phyloP scores from a whole-genome alignment of 768 basidiomycete species.

The Phylloporus sp. region DNA sequence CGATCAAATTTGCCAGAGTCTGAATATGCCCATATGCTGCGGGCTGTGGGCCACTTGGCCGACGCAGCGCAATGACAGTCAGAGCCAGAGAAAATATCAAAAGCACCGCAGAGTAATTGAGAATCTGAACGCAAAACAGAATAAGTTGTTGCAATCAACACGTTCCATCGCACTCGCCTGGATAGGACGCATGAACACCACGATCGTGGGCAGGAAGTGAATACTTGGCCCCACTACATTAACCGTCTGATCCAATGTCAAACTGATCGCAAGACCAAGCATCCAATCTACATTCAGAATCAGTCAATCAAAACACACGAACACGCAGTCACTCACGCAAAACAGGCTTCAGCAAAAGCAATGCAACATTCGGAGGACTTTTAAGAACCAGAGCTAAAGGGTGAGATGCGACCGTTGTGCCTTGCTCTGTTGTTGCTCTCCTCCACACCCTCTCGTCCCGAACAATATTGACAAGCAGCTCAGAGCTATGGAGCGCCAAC shows the following conservation, averaged over 20 bases:
- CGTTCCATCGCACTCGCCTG: conserved; percentile 13
- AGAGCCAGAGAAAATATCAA: conserved; percentile 19
- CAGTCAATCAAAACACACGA: not conserved
- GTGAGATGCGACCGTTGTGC: conserved; percentile 11
- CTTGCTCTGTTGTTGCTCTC: conserved; percentile 14
- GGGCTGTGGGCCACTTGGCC: conserved; percentile 24
- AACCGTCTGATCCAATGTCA: conserved; percentile 9
- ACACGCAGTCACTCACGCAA: conserved; percentile 22
- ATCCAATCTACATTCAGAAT: conserved; percentile 24
- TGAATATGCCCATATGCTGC: conserved; percentile 32
- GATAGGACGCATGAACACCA: conserved; percentile 23
- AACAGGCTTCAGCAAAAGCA: conserved; percentile 22
- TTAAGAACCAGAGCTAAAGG: conserved; percentile 22
- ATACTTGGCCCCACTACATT: too few relatives aligned
- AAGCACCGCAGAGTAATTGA: conserved; percentile 22
- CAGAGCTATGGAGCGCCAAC: conserved; percentile 25
- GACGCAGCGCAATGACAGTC: conserved; percentile 5
- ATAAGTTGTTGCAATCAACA: not conserved
- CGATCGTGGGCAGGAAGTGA: conserved; percentile 9
- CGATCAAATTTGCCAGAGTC: conserved; percentile 32
- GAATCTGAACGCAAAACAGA: conserved; percentile 14
- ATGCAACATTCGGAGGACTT: conserved; percentile 6
- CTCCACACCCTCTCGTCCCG: conserved; percentile 28
- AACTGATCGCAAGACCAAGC: conserved; percentile 27
- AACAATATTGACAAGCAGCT: conserved; percentile 26